Percentiles rank a stretch among this genome's conserved stretches.
These are phyloP conservation scores for Hypoxylon sp. DNA, from an alignment of 2,329 filamentous ascomycete genomes.

Conservation along the genomic window DNA sequence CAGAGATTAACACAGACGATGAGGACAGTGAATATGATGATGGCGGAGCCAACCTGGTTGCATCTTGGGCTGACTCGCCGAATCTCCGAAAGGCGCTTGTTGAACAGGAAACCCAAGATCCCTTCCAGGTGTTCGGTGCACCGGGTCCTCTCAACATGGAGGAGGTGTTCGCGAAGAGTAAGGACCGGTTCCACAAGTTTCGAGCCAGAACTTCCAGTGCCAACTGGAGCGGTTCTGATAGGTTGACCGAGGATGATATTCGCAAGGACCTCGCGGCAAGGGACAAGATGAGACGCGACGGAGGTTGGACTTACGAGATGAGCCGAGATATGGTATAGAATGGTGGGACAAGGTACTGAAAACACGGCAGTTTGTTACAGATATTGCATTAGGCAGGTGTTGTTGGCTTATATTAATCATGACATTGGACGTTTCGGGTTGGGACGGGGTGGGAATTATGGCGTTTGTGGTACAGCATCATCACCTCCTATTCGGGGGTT, in stretches of 20 bases:
- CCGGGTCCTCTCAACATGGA: conserved; percentile 93
- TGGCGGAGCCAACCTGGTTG: conserved; percentile 70
- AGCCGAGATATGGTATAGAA: conserved; percentile 47
- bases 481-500: conserved; percentile 13
- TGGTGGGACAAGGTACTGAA: not conserved
- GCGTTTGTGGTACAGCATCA: conserved; percentile 27
- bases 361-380: not conserved
- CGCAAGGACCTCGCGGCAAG: conserved; percentile 75
- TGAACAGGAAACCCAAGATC: conserved; percentile 86
- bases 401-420: conserved; percentile 30
- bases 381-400: conserved; percentile 45
- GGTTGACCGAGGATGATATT: conserved; percentile 80
- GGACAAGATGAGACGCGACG: conserved; percentile 75
- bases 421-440: conserved; percentile 22
- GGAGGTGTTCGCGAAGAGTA: conserved; percentile 92
- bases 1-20: conserved; percentile 94
- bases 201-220: conserved; percentile 91
- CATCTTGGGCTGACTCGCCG: conserved; percentile 90
- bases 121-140: conserved; percentile 86
- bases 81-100: conserved; percentile 80
- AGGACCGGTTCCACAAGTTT: conserved; percentile 87
- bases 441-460: conserved; percentile 14
- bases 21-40: conserved; percentile 83
- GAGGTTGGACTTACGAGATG: conserved; percentile 74
- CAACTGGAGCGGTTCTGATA: conserved; percentile 88